These are phyloP conservation scores for Lactarius hatsudake DNA, from an alignment of 768 basidiomycete genomes.

Conservation along the genomic window DNA sequence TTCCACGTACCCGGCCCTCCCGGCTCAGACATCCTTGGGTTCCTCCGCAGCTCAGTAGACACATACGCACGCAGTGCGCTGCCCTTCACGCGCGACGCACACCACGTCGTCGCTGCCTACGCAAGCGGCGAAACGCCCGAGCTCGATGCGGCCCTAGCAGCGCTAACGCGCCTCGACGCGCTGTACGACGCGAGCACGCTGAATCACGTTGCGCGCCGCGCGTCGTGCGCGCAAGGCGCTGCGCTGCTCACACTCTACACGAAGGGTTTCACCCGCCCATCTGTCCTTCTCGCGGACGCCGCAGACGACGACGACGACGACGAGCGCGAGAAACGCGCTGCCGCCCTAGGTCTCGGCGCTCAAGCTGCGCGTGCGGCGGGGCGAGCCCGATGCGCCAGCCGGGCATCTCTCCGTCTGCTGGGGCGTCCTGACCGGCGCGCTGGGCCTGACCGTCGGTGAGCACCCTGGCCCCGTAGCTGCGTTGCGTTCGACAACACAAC, in stretches of 20 bases:
- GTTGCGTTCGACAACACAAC: background rate
- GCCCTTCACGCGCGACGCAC: slow-evolving; percentile 75
- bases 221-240: slow-evolving; percentile 88
- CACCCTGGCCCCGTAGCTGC: background rate
- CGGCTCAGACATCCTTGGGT: slow-evolving; percentile 46
- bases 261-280: slow-evolving; percentile 69
- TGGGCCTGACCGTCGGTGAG: slow-evolving; percentile 71
- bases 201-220: slow-evolving; percentile 84
- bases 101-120: slow-evolving; percentile 39
- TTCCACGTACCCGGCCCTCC: slow-evolving; percentile 32
- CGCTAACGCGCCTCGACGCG: slow-evolving; percentile 60
- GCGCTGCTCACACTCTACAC: slow-evolving; percentile 87
- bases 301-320: slow-evolving; percentile 31
- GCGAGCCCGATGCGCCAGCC: slow-evolving; percentile 47
- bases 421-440: slow-evolving; percentile 77
- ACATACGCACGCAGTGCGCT: slow-evolving; percentile 76
- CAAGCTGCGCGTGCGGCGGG: slow-evolving; percentile 64
- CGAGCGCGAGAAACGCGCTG: slow-evolving; percentile 31
- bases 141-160: slow-evolving; percentile 35
- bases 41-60: slow-evolving; percentile 68
- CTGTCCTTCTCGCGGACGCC: slow-evolving; percentile 30
- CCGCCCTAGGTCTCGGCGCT: slow-evolving; percentile 57
- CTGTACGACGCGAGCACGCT: slow-evolving; percentile 84
- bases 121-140: slow-evolving; percentile 7
- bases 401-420: slow-evolving; percentile 93